Conservation (phyloP, 495 filamentous ascomycete genomes). For the Lasiosphaeria hispida region DNA sequence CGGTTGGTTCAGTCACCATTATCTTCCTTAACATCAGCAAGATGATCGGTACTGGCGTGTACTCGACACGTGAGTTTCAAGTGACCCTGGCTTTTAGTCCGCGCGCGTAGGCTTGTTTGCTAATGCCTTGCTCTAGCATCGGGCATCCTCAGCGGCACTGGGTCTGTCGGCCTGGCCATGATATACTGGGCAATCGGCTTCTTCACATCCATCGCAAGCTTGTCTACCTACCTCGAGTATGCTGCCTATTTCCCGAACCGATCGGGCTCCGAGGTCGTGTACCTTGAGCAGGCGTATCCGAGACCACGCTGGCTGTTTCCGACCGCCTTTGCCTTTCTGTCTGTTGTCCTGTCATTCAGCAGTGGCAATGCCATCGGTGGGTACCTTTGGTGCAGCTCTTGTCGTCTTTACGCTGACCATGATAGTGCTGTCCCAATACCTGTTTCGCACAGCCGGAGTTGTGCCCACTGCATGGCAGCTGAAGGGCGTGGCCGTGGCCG, state of each 20-base stretch:
- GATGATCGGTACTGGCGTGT: conserved; percentile 67
- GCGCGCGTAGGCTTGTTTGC: background rate
- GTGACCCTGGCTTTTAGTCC: too few species aligned
- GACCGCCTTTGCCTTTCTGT: conserved; percentile 57
- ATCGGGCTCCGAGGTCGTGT: conserved; percentile 63
- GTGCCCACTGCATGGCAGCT: conserved; percentile 54
- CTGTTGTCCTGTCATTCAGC: conserved; percentile 59
- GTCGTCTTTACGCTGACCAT: too few species aligned
- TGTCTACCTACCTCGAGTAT: conserved; percentile 59
- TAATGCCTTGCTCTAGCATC: conserved; percentile 39
- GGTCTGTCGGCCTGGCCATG: conserved; percentile 58
- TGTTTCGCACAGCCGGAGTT: conserved; percentile 49
- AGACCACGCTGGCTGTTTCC: conserved; percentile 61
- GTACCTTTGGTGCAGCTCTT: too few species aligned
- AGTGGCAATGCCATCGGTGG: conserved; percentile 60
- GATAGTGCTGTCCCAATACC: conserved; percentile 50
- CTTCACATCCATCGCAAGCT: conserved; percentile 47
- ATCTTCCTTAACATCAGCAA: conserved; percentile 62
- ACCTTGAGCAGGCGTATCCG: conserved; percentile 64
- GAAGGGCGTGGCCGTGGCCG: conserved; percentile 62
- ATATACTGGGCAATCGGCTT: conserved; percentile 63
- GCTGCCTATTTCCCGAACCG: conserved; percentile 63
- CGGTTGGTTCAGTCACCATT: conserved; percentile 53
- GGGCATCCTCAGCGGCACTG: conserved; percentile 53
- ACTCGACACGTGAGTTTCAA: conserved; percentile 54